Conservation (phyloP, 2,329 filamentous ascomycete genomes). For the Colletotrichum higginsianum region DNA sequence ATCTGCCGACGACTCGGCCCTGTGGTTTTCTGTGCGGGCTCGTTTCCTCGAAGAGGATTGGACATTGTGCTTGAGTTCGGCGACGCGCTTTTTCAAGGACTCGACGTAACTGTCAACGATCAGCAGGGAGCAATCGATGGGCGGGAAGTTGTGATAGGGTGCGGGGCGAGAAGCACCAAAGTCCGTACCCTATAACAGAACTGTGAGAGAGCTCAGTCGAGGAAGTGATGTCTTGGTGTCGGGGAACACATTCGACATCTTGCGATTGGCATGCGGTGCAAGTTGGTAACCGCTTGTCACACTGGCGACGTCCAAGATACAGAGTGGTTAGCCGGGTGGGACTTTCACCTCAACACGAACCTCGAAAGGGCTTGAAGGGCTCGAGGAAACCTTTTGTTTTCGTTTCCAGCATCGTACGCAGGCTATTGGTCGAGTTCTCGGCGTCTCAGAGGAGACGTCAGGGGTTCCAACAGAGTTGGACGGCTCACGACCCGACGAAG, state of each 20-base stretch:
- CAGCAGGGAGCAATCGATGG: neutral
- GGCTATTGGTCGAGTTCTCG: conserved; percentile 23
- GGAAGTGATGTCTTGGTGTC: conserved; percentile 25
- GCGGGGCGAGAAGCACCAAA: neutral
- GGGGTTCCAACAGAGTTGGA: conserved; percentile 1
- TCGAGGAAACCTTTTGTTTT: conserved; percentile 29
- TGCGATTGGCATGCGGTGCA: conserved; percentile 24
- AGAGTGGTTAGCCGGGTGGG: neutral
- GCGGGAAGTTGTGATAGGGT: neutral
- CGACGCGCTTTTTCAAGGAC: conserved; percentile 30
- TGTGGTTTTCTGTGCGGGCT: conserved; percentile 4
- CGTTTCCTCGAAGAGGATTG: conserved; percentile 22
- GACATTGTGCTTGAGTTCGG: conserved; percentile 18
- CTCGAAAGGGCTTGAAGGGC: neutral
- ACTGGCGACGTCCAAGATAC: conserved; percentile 5
- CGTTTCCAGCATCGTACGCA: conserved; percentile 37
- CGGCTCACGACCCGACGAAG: conserved; percentile 5
- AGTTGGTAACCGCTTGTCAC: conserved; percentile 27
- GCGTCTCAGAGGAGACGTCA: neutral
- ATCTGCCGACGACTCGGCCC: conserved; percentile 1
- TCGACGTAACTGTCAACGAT: conserved; percentile 20
- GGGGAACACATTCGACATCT: conserved; percentile 21
- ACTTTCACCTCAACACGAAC: neutral
- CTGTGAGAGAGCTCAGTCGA: conserved; percentile 27
- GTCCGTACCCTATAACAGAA: conserved; percentile 22